Percentiles rank a stretch among this genome's conserved stretches.
These are phyloP conservation scores for Penicillium sp. DNA, from an alignment of 2,329 filamentous ascomycete species.

Conservation along the genomic window DNA sequence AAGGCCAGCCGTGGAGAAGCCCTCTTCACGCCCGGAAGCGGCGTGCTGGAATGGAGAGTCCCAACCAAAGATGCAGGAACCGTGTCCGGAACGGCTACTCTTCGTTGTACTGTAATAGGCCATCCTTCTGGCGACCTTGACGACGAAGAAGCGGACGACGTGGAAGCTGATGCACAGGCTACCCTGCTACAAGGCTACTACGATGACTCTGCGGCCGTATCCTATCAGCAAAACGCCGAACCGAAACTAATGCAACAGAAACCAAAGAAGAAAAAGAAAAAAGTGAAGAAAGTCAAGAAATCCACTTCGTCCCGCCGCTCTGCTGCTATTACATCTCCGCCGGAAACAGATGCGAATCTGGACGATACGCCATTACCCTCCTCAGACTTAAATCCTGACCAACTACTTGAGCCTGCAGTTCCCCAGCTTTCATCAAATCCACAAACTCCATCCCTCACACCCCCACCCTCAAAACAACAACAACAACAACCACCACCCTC, in stretches of 20 bases:
- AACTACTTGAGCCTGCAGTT: constrained; percentile 20
- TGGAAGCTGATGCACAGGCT: constrained; percentile 36
- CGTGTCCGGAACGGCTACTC: constrained; percentile 69
- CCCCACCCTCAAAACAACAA: constrained; percentile 23
- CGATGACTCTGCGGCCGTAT: constrained; percentile 46
- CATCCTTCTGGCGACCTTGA: constrained; percentile 56
- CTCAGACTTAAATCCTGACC: constrained; percentile 9
- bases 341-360: constrained; percentile 16
- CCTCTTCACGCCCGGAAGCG: constrained; percentile 74
- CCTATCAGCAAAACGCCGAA: constrained; percentile 32
- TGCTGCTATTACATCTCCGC: constrained; percentile 14
- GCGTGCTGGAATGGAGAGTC: constrained; percentile 80
- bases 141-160: constrained; percentile 44
- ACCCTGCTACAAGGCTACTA: constrained; percentile 53
- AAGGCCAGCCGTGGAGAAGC: constrained; percentile 83
- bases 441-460: constrained; percentile 28
- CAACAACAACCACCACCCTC: constrained; percentile 4
- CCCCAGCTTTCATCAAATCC: constrained; percentile 22
- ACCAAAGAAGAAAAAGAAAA: constrained; percentile 42
- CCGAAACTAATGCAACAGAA: constrained; percentile 38
- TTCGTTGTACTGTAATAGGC: constrained; percentile 82
- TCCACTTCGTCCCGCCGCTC: constrained; percentile 33
- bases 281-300: constrained; percentile 39
- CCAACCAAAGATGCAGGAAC: constrained; percentile 74
- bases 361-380: constrained; percentile 12